A percentile compares a stretch with the other conserved stretches of the same genome.
These are phyloP conservation scores for Jamesozyma piceae DNA, from an alignment of 805 yeast genomes.

Conservation along the genomic window DNA sequence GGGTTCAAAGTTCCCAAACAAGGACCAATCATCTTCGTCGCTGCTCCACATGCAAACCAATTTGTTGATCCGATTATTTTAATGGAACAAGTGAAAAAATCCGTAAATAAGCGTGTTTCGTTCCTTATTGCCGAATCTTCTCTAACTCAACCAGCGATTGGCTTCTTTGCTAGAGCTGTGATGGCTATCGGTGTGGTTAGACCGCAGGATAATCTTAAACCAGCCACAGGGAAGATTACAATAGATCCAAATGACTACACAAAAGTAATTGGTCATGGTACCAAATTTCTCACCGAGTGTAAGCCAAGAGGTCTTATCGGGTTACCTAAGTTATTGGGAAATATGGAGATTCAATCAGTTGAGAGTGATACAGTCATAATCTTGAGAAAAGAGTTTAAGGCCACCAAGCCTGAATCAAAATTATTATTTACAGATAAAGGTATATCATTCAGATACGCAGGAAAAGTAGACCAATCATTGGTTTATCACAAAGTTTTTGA, in stretches of 20 bases:
- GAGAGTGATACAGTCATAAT: conserved; percentile 61
- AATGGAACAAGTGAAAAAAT: conserved; percentile 38
- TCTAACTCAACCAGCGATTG: conserved; percentile 55
- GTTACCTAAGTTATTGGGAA: conserved; percentile 70
- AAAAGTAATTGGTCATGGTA: conserved; percentile 48
- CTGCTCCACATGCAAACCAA: conserved; percentile 96
- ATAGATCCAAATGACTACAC: conserved; percentile 44
- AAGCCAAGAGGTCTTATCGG: conserved; percentile 59
- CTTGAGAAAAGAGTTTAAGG: conserved; percentile 62
- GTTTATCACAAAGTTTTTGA: conserved; percentile 81
- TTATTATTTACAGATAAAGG: conserved; percentile 39
- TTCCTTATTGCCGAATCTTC: conserved; percentile 72
- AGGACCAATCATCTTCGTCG: conserved; percentile 87
- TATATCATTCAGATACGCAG: conserved; percentile 60
- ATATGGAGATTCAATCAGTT: conserved; percentile 58
- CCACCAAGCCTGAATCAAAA: conserved; percentile 33
- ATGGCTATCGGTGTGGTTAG: conserved; percentile 85
- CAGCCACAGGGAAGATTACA: conserved; percentile 58
- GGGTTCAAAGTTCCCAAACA: conserved; percentile 59
- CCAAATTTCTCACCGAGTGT: conserved; percentile 52
- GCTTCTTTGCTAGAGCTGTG: conserved; percentile 64
- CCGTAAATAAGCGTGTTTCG: conserved; percentile 58
- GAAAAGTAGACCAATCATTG: conserved; percentile 72
- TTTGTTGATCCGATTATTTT: conserved; percentile 73
- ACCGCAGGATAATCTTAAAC: conserved; percentile 74